A percentile compares a stretch with the other conserved stretches of the same genome.
phyloP scores from a whole-genome alignment of 371 early-diverging fungal species.

The Dinochytrium kinnereticum region DNA sequence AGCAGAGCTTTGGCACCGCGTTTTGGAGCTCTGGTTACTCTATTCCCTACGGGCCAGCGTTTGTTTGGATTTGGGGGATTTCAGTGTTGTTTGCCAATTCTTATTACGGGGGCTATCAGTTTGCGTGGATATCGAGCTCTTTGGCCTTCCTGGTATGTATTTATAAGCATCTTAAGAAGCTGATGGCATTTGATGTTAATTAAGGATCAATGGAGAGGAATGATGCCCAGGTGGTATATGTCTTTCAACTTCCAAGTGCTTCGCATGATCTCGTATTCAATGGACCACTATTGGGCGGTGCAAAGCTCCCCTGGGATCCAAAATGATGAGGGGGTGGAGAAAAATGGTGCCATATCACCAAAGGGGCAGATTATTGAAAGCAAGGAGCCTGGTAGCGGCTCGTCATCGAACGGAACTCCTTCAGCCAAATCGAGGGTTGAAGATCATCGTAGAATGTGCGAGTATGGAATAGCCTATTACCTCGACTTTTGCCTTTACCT shows the following conservation, averaged over 20 bases:
- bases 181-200: not conserved
- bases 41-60: conserved; percentile 41
- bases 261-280: conserved; percentile 85
- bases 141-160: conserved; percentile 66
- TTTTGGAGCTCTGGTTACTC: not conserved
- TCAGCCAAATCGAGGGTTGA: conserved; percentile 22
- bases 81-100: not conserved
- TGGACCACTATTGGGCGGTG: conserved; percentile 87
- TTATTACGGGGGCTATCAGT: conserved; percentile 65
- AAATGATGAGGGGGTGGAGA: conserved; percentile 3
- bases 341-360: not conserved
- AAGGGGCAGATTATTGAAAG: not conserved
- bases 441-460: conserved; percentile 39
- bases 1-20: not conserved
- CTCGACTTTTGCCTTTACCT: conserved; percentile 83
- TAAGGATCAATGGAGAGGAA: conserved; percentile 28
- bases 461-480: conserved; percentile 80
- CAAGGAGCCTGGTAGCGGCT: not conserved
- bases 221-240: conserved; percentile 72
- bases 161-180: not conserved
- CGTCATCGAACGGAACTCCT: not conserved
- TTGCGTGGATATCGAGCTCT: conserved; percentile 55
- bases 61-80: conserved; percentile 69
- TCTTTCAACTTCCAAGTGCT: conserved; percentile 90
- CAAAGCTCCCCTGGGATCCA: not conserved